Percentiles rank a stretch among this genome's conserved stretches.
These are phyloP conservation scores for Protostelium mycophagum DNA, from an alignment of 78 protist genomes.

Conservation along the genomic window DNA sequence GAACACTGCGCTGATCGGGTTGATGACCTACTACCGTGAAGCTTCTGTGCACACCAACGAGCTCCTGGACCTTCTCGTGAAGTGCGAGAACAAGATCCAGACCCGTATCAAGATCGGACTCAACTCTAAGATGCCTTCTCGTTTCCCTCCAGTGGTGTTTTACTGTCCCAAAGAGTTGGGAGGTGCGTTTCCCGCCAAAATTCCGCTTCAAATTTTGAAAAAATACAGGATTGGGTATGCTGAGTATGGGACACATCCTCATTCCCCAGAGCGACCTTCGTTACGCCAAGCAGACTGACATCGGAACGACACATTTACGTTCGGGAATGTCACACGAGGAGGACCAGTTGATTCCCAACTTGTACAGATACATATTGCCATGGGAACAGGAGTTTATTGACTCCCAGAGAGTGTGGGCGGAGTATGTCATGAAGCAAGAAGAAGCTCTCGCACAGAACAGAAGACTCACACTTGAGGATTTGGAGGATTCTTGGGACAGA, in stretches of 20 bases:
- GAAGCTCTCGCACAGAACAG: conserved; percentile 96
- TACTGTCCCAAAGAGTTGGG: conserved; percentile 99
- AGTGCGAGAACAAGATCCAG: conserved; percentile 99
- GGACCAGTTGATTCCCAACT: conserved; percentile 98
- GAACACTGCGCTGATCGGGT: conserved; percentile 98
- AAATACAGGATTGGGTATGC: conserved; percentile 88
- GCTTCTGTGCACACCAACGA: conserved; percentile 83
- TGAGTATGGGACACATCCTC: conserved; percentile 99
- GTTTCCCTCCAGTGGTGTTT: conserved; percentile 99
- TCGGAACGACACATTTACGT: conserved; percentile 96
- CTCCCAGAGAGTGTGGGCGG: conserved; percentile 99
- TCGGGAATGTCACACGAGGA: conserved; percentile 98
- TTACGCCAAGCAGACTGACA: conserved; percentile 92
- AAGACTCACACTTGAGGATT: conserved; percentile 97
- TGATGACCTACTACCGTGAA: conserved; percentile 99
- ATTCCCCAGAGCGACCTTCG: conserved; percentile 98
- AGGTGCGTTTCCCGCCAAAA: no score
- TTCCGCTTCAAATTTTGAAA: background rate
- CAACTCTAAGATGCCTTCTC: conserved; percentile 99
- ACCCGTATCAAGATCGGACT: conserved; percentile 99
- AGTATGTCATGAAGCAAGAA: conserved; percentile 94
- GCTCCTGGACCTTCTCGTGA: conserved; percentile 97
- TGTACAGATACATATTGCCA: conserved; percentile 96
- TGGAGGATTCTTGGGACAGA: conserved; percentile 98
- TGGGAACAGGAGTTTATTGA: conserved; percentile 99